These are phyloP conservation scores for Adansonia gregorii DNA, from an alignment of 441 rosid genomes.

Conservation along the genomic window DNA sequence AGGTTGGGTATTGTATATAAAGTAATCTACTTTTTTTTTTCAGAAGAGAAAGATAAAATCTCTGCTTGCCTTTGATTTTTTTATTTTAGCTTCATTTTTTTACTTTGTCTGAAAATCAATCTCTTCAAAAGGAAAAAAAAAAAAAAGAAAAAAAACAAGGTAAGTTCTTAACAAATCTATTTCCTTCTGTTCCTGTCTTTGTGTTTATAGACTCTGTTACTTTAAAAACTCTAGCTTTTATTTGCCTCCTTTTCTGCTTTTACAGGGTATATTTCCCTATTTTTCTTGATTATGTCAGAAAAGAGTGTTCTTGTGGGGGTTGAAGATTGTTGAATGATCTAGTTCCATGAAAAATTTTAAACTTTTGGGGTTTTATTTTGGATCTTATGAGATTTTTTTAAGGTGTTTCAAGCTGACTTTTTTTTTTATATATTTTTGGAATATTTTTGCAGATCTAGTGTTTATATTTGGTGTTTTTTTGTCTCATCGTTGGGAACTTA, in stretches of 20 bases:
- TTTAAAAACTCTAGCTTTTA: slow-evolving; percentile 28
- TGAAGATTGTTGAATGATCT: slow-evolving; percentile 50
- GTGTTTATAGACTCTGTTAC: slow-evolving; percentile 44
- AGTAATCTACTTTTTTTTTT: slow-evolving; percentile 20
- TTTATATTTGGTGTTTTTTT: slow-evolving; percentile 36
- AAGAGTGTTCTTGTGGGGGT: slow-evolving; percentile 24
- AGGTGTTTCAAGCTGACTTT: slow-evolving; percentile 37
- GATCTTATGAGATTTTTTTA: slow-evolving; percentile 9
- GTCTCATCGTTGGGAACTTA: slow-evolving; percentile 35
- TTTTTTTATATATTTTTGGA: slow-evolving; percentile 26
- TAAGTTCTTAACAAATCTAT: slow-evolving; percentile 46
- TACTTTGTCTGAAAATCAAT: slow-evolving; percentile 35
- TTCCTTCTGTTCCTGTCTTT: slow-evolving; percentile 26
- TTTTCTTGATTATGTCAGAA: slow-evolving; percentile 29
- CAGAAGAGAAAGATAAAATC: slow-evolving; percentile 29
- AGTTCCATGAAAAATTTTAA: slow-evolving; percentile 26
- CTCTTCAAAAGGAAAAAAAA: slow-evolving; percentile 30
- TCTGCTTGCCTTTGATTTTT: slow-evolving; percentile 26
- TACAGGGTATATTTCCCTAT: slow-evolving; percentile 22
- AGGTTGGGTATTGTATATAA: slow-evolving; percentile 33
- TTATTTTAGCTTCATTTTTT: slow-evolving; percentile 33
- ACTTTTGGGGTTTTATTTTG: background rate
- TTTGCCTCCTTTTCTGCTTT: slow-evolving; percentile 24
- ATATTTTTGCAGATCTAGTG: slow-evolving; percentile 63
- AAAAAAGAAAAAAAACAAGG: slow-evolving; percentile 32